Evolutionary conservation across 441 rosid genomes (phyloP).

Genomic region (Aleurites moluccanus): DNA sequence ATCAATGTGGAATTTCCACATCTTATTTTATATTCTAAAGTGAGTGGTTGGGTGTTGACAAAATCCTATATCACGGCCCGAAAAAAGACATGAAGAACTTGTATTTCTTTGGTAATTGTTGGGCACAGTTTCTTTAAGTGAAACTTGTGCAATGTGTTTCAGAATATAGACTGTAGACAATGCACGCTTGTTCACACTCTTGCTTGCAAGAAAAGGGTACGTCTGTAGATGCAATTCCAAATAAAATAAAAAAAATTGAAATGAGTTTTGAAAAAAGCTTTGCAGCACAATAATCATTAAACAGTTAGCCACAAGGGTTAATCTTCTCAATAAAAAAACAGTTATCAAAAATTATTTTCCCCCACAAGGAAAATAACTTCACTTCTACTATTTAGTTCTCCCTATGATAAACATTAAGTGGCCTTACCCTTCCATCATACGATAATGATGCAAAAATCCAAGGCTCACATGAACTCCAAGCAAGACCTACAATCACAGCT

Average conservation of each 20-base stretch:
- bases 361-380: not conserved
- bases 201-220: not conserved
- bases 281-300: too few species aligned
- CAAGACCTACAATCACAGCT: conserved; percentile 55
- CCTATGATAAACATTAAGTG: not conserved
- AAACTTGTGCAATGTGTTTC: not conserved
- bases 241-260: too few species aligned
- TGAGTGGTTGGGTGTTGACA: not conserved
- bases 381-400: not conserved
- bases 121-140: not conserved
- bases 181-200: not conserved
- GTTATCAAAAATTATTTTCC: too few species aligned
- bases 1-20: too few species aligned
- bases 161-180: not conserved
- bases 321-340: too few species aligned
- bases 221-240: conserved; percentile 4
- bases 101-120: too few species aligned
- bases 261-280: too few species aligned
- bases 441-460: conserved; percentile 93
- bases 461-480: conserved; percentile 94
- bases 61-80: not conserved
- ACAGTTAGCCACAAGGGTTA: too few species aligned
- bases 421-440: conserved; percentile 91
- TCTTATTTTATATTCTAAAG: too few species aligned
- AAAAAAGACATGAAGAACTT: not conserved